Base-by-base conservation (phyloP, 768 basidiomycete genomes). In the Sporobolomyces roseus region DNA sequence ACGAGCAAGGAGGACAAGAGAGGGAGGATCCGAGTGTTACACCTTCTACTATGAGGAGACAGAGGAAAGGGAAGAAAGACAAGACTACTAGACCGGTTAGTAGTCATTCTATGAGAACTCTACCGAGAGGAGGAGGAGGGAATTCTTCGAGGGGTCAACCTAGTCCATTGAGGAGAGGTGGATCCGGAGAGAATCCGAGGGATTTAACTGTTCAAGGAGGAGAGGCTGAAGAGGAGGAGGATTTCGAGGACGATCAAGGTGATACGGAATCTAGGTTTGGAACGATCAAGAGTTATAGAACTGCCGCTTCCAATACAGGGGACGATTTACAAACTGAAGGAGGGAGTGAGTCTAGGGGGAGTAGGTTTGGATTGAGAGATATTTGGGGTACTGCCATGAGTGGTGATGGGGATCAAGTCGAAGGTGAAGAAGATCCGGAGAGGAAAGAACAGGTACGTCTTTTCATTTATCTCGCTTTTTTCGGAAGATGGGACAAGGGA, bases 71-170 rank as follows among this genome's bases (percentile, higher is more conserved):
- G 49, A 25, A 50, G 49, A 25, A 50, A 25, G 49, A 16, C 25
- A 36, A 9, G 29, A 19, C n/a, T n/a, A n/a, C n/a, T 12, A 54
- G 63, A 48, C 63, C 63, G 16, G 27, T 58, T 46, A 69, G 63
- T 32, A 61, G 63, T 36, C 67, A 69, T 36, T 64, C 62, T 38
- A 60, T 69, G 62, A n/a, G 38, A 35, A 69, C 67, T 19, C 19
- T 69, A 16, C 61, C 49, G 25, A 27, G 62, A 6, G 43, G 62
- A 0, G 33, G 52, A 8, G 48, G 32, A 29, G 38, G 38, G 17
- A 41, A 41, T 41, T 9, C 10, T 9, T 9, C 10, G 38, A 17
- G 38, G 17, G 16, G 23, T 17, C 36, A 17, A 25, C 48, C 46
- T 29, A 32, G 30, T 35, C 61, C 32, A 8, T 21, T 43, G 19